These are phyloP conservation scores for Aegilops tauschii DNA, from an alignment of 176 grass and related monocot genomes.

Conservation along the genomic window DNA sequence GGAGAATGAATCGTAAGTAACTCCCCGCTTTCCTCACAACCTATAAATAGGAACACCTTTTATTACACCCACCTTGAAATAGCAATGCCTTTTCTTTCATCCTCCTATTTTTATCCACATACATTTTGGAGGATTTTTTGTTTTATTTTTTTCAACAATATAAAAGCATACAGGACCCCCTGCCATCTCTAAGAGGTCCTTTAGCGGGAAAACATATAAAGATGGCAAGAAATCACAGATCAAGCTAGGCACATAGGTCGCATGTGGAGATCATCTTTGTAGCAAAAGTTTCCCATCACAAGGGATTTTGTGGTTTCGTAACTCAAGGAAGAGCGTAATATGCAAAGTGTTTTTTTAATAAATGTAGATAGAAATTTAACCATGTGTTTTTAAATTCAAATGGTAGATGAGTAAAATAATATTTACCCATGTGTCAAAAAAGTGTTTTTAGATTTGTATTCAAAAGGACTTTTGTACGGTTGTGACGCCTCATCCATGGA, in stretches of 20 bases:
- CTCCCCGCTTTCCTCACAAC: neutral
- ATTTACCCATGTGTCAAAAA: too few species aligned
- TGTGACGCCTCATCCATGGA: neutral
- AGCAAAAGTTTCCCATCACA: neutral
- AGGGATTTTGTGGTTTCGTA: neutral
- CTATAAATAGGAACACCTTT: neutral
- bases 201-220: neutral
- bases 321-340: neutral
- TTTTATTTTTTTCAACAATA: neutral
- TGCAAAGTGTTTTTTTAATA: neutral
- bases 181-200: neutral
- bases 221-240: neutral
- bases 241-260: neutral
- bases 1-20: neutral
- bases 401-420: too few species aligned
- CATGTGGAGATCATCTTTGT: neutral
- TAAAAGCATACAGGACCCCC: neutral
- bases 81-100: neutral
- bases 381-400: neutral
- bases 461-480: neutral
- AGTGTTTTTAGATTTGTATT: neutral
- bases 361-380: neutral
- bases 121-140: neutral
- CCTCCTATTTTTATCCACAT: conserved; percentile 11
- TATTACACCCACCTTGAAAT: neutral